Conservation (phyloP, 2,329 filamentous ascomycete species). For the Sporothrix brunneoviolacea region DNA sequence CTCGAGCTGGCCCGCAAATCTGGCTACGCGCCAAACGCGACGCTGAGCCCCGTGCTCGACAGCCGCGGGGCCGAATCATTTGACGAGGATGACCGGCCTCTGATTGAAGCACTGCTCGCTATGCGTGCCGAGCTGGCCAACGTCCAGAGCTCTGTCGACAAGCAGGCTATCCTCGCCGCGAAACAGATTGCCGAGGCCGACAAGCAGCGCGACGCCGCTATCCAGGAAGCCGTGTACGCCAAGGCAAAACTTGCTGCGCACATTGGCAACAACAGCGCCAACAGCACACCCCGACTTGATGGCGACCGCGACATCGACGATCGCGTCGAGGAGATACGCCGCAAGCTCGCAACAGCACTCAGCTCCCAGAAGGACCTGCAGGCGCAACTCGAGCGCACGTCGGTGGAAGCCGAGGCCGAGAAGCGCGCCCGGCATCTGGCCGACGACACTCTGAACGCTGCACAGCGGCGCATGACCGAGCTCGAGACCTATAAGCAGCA, state of each 20-base stretch:
- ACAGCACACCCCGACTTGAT: conserved; percentile 53
- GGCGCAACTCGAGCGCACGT: conserved; percentile 62
- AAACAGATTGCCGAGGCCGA: conserved; percentile 90
- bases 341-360: conserved; percentile 75
- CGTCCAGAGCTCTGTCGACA: conserved; percentile 83
- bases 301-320: conserved; percentile 56
- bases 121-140: conserved; percentile 87
- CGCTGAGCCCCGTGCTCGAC: conserved; percentile 67
- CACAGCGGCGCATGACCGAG: conserved; percentile 75
- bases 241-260: conserved; percentile 88
- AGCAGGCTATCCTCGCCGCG: conserved; percentile 77
- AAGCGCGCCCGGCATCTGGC: conserved; percentile 73
- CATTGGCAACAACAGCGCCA: conserved; percentile 46
- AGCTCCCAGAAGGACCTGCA: conserved; percentile 75
- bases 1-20: conserved; percentile 84
- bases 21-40: conserved; percentile 70
- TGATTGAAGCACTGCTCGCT: conserved; percentile 84
- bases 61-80: conserved; percentile 71
- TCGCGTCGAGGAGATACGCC: conserved; percentile 66
- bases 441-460: conserved; percentile 77
- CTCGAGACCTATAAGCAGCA: conserved; percentile 79
- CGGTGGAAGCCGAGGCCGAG: conserved; percentile 70
- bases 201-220: conserved; percentile 87
- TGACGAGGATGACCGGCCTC: conserved; percentile 81
- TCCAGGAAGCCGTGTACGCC: conserved; percentile 89